These are phyloP conservation scores for Zygotorulaspora danielsina DNA, from an alignment of 805 yeast genomes.

Conservation along the genomic window DNA sequence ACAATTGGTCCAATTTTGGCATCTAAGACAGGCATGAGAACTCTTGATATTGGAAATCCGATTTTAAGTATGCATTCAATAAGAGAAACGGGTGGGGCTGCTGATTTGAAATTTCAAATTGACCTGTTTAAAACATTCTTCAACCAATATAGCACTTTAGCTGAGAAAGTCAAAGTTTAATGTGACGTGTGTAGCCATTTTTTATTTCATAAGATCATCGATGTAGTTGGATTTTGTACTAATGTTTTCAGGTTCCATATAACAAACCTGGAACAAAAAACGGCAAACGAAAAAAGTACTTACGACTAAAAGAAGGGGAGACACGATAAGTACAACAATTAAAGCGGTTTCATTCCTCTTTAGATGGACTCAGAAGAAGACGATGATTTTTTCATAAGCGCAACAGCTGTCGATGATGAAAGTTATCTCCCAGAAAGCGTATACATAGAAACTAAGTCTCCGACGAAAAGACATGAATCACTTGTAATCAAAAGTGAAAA, in stretches of 20 bases:
- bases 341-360: no score
- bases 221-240: no score
- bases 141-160: constrained; percentile 41
- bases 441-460: constrained; percentile 9
- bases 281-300: no score
- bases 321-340: no score
- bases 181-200: no score
- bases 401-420: constrained; percentile 8
- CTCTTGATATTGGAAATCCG: constrained; percentile 87
- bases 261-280: no score
- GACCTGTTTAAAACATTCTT: constrained; percentile 61
- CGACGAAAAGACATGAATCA: background rate
- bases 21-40: constrained; percentile 79
- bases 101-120: constrained; percentile 62
- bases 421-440: constrained; percentile 5
- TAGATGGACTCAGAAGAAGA: constrained; percentile 6
- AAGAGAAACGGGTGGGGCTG: constrained; percentile 84
- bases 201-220: no score
- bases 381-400: constrained; percentile 13
- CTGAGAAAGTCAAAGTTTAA: constrained; percentile 40
- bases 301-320: no score
- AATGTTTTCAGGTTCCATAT: no score
- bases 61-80: constrained; percentile 91
- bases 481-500: background rate
- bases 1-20: constrained; percentile 95